A percentile compares a stretch with the other conserved stretches of the same genome.
These are phyloP conservation scores for Taiozyma onychis DNA, from an alignment of 1,139 yeast species.

Conservation along the genomic window DNA sequence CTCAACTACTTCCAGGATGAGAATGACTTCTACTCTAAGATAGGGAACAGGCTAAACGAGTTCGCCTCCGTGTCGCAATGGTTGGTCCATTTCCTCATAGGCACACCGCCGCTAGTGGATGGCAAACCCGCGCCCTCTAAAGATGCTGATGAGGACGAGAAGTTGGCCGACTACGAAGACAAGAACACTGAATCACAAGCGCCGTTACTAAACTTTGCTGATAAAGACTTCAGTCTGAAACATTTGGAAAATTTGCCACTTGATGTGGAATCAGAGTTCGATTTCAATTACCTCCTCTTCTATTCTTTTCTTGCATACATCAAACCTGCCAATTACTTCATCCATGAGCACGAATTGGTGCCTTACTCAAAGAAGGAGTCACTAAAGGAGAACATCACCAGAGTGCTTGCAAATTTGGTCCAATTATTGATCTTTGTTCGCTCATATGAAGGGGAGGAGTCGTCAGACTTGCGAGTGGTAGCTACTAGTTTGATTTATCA, in stretches of 20 bases:
- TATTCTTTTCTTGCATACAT: slow-evolving; percentile 7
- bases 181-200: not conserved
- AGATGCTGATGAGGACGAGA: not conserved
- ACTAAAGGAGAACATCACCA: slow-evolving; percentile 3
- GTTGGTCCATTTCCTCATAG: slow-evolving; percentile 5
- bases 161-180: slow-evolving; percentile 3
- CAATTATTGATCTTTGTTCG: slow-evolving; percentile 8
- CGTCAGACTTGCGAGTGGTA: slow-evolving; percentile 1
- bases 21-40: slow-evolving; percentile 1
- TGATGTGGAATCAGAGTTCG: slow-evolving; percentile 11
- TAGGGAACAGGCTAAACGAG: slow-evolving; percentile 8
- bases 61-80: slow-evolving; percentile 5
- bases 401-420: slow-evolving; percentile 10
- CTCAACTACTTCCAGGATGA: slow-evolving; percentile 3
- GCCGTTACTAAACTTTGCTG: slow-evolving; percentile 1
- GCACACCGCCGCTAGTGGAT: slow-evolving; percentile 5
- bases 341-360: slow-evolving; percentile 9
- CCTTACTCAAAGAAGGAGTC: slow-evolving; percentile 4
- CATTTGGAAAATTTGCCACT: slow-evolving; percentile 5
- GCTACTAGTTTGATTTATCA: not conserved
- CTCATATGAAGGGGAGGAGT: slow-evolving; percentile 2
- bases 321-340: slow-evolving; percentile 11
- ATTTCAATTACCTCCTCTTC: slow-evolving; percentile 5
- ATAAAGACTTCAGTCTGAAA: slow-evolving; percentile 3
- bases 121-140: not conserved